Percentiles rank a stretch among this genome's conserved stretches.
These are phyloP conservation scores for Camellia sinensis DNA, from an alignment of 148 eudicot species.

Conservation along the genomic window DNA sequence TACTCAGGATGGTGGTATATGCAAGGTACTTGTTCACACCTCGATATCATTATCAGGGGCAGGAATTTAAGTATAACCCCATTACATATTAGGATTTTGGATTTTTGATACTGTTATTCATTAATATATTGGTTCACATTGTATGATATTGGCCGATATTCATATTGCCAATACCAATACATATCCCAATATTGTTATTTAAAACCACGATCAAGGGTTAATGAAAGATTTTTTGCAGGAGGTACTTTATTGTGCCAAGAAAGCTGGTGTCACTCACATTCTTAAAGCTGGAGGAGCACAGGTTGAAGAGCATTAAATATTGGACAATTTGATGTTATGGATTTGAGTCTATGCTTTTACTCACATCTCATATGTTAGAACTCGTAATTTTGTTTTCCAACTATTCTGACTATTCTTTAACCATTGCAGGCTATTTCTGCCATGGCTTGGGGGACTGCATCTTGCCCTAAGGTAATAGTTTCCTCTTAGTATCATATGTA, in stretches of 20 bases:
- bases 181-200: no score
- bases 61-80: no score
- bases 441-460: slow-evolving; percentile 93
- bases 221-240: slow-evolving; percentile 38
- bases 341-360: not conserved
- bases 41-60: not conserved
- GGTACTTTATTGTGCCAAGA: slow-evolving; percentile 88
- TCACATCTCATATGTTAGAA: not conserved
- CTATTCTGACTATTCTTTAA: not conserved
- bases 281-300: slow-evolving; percentile 95
- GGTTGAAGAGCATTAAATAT: slow-evolving; percentile 36
- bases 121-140: no score
- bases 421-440: slow-evolving; percentile 73
- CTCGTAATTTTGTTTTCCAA: not conserved
- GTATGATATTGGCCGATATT: no score
- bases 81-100: no score
- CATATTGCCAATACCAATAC: no score
- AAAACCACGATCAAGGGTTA: not conserved
- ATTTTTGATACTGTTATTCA: no score
- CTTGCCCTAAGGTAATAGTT: slow-evolving; percentile 76
- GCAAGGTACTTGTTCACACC: slow-evolving; percentile 53
- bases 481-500: not conserved
- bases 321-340: not conserved
- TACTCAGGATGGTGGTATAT: slow-evolving; percentile 68
- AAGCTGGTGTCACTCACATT: slow-evolving; percentile 91